Evolutionary conservation across 495 filamentous ascomycete genomes (phyloP).

Genomic region (Xylaria cubensis): DNA sequence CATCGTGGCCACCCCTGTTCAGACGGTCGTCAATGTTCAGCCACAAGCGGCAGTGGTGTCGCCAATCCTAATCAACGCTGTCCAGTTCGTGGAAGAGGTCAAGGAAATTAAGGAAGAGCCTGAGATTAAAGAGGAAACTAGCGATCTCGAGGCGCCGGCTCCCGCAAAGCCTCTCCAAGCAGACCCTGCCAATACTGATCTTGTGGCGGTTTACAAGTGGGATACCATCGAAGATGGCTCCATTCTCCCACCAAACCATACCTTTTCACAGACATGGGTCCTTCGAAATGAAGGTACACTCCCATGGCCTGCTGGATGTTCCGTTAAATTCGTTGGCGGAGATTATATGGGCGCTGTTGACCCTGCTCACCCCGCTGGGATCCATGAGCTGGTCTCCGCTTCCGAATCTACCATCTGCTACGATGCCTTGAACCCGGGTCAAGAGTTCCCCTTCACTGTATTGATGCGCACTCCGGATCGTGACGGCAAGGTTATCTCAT

Average conservation of each 20-base stretch:
- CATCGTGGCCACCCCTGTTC: slow-evolving; percentile 67
- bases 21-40: slow-evolving; percentile 76
- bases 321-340: slow-evolving; percentile 88
- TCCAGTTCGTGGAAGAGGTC: not conserved
- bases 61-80: not conserved
- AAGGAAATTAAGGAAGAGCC: slow-evolving; percentile 34
- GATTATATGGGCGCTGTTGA: slow-evolving; percentile 95
- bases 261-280: slow-evolving; percentile 92
- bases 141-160: not conserved
- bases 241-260: slow-evolving; percentile 65
- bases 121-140: slow-evolving; percentile 40
- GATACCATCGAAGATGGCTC: slow-evolving; percentile 83
- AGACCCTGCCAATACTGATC: slow-evolving; percentile 41
- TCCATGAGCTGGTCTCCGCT: slow-evolving; percentile 71
- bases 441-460: slow-evolving; percentile 82
- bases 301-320: slow-evolving; percentile 87
- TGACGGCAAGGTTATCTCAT: slow-evolving; percentile 79
- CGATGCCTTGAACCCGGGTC: slow-evolving; percentile 69
- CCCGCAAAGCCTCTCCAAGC: slow-evolving; percentile 13
- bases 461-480: slow-evolving; percentile 78
- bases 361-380: slow-evolving; percentile 73
- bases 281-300: slow-evolving; percentile 81
- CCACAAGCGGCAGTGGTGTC: slow-evolving; percentile 44
- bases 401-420: slow-evolving; percentile 82
- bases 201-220: slow-evolving; percentile 77